phyloP scores from a whole-genome alignment of 2,329 filamentous ascomycete species.

The Trichoderma gracile region DNA sequence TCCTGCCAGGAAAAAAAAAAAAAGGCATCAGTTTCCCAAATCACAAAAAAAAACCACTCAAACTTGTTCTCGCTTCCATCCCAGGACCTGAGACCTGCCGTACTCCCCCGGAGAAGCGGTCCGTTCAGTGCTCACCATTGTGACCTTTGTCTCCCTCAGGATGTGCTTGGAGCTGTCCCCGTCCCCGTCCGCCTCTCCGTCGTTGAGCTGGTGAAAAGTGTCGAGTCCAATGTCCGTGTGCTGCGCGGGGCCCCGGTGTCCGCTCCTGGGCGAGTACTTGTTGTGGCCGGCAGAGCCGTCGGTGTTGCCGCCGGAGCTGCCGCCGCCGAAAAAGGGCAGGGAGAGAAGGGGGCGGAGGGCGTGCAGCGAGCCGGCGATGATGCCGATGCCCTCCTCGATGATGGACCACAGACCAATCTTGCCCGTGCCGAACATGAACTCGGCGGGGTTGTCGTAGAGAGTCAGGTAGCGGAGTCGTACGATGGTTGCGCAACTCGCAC shows the following conservation, averaged over 20 bases:
- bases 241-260: background rate
- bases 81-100: slow-evolving; percentile 3
- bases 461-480: slow-evolving; percentile 20
- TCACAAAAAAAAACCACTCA: background rate
- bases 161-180: slow-evolving; percentile 20
- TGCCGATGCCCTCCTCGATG: slow-evolving; percentile 20
- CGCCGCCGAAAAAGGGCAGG: slow-evolving; percentile 18
- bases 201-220: slow-evolving; percentile 14
- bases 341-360: slow-evolving; percentile 17
- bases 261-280: slow-evolving; percentile 10
- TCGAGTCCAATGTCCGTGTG: slow-evolving; percentile 7
- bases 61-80: slow-evolving; percentile 10
- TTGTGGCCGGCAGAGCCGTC: background rate
- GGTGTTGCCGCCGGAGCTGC: background rate
- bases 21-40: background rate
- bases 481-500: slow-evolving; percentile 22
- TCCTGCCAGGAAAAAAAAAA: too few species aligned
- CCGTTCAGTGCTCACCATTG: slow-evolving; percentile 8
- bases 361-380: slow-evolving; percentile 20
- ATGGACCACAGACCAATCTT: slow-evolving; percentile 22
- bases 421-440: slow-evolving; percentile 19
- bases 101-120: slow-evolving; percentile 8
- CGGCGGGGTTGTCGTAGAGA: slow-evolving; percentile 16
- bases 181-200: slow-evolving; percentile 3
- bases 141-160: slow-evolving; percentile 14